A percentile compares a stretch with the other conserved stretches of the same genome.
Evolutionary conservation across 1,284 basidiomycete species (phyloP).

Genomic region (Cutaneotrichosporon cutaneum): DNA sequence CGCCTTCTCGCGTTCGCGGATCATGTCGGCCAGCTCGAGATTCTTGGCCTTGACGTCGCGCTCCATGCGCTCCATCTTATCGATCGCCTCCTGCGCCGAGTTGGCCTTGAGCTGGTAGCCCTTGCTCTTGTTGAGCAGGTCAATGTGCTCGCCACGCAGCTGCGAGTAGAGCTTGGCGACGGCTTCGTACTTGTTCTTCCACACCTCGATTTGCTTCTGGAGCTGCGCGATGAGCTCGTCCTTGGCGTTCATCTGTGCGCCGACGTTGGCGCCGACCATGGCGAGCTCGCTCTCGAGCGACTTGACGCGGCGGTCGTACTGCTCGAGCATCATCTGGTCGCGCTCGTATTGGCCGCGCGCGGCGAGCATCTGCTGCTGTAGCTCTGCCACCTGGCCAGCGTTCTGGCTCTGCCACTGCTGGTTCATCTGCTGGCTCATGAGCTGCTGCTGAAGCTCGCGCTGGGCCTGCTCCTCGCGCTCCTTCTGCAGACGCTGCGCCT

Average conservation of each 20-base stretch:
- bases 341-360: constrained; percentile 98
- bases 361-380: constrained; percentile 85
- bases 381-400: constrained; percentile 60
- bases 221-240: constrained; percentile 95
- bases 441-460: constrained; percentile 66
- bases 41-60: constrained; percentile 98
- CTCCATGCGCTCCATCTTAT: constrained; percentile 99
- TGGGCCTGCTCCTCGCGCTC: constrained; percentile 85
- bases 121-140: constrained; percentile 96
- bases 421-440: constrained; percentile 64
- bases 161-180: constrained; percentile 98
- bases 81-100: constrained; percentile 97
- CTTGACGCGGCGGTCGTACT: constrained; percentile 96
- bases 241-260: constrained; percentile 85
- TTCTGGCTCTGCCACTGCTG: constrained; percentile 53
- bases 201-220: constrained; percentile 93
- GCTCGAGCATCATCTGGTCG: constrained; percentile 95
- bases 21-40: constrained; percentile 97
- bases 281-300: constrained; percentile 88
- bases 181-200: constrained; percentile 99
- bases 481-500: constrained; percentile 58
- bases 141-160: constrained; percentile 92
- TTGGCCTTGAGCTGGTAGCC: constrained; percentile 97
- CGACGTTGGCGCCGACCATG: constrained; percentile 74
- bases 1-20: constrained; percentile 93